Base-by-base conservation (phyloP, 2,329 filamentous ascomycete genomes). In the Colletotrichum musae region DNA sequence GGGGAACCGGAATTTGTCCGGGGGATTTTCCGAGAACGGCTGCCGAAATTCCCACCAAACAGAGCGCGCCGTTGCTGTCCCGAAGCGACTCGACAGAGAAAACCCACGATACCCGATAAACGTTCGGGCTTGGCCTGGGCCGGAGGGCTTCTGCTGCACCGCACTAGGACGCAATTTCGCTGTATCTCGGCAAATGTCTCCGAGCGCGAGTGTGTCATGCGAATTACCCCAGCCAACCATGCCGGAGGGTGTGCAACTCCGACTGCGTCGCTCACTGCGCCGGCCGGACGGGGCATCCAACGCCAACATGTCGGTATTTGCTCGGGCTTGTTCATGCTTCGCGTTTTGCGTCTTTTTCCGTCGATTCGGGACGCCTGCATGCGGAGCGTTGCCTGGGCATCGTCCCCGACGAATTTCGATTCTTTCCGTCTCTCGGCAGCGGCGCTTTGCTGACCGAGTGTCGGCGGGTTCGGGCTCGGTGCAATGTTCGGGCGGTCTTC, bases 31-130 rank as follows among this genome's bases (percentile, higher is more conserved):
- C 74, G 73, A 63, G 48, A 28, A 32, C 56, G 28, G 53, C 4
- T 71, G 74, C 74, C 77, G 75, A 77, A 76, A 79, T 75, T 79
- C 76, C 80, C 80, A 79, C 79, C 75, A 81, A 76, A 80, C 68
- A 77, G 65, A 72, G 58, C 16, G 3, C 21, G 16, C 32, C 48
- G 9, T 51, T 10, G 39, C 21, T 16, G 12, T 28, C 32, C 41
- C 16, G 3, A 24, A 36, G 32, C 32, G 28, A 26, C 3, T 59
- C 41, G 43, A 59, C 45, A 9, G 13, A 18, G 28, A 45, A 56
- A 64, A 41, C 21, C 48, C 57, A 52, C 62, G 45, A 60, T 67
- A 9, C n/a, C 36, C 66, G 67, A 61, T 60, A 51, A 47, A 56
- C 7, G 32, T 39, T 52, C 50, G 36, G 62, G 43, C 51, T 61